phyloP scores from a whole-genome alignment of 2,329 filamentous ascomycete genomes.

The Aspergillus persii region DNA sequence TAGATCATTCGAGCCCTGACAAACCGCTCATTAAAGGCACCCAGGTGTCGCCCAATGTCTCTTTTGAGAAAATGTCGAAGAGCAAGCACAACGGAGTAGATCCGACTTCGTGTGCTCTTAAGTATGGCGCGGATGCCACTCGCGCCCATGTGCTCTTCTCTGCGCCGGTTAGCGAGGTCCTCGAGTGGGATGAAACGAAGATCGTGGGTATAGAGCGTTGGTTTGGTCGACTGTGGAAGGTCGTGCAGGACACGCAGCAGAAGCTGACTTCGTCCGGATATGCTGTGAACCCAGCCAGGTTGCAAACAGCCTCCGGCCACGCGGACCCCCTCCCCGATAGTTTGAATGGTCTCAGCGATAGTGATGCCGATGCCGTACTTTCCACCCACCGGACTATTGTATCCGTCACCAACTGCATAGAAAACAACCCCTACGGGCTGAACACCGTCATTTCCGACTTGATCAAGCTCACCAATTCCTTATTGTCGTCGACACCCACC shows the following conservation, averaged over 20 bases:
- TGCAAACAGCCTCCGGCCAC: constrained; percentile 18
- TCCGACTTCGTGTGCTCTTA: constrained; percentile 67
- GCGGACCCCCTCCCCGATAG: constrained; percentile 27
- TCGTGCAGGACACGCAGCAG: constrained; percentile 45
- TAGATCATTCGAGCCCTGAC: constrained; percentile 60
- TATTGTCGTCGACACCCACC: constrained; percentile 49
- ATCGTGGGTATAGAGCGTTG: constrained; percentile 80
- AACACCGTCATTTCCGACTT: constrained; percentile 83
- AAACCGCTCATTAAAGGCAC: constrained; percentile 63
- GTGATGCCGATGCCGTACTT: constrained; percentile 56
- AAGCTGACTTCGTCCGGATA: constrained; percentile 23
- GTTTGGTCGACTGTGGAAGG: constrained; percentile 66
- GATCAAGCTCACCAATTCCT: constrained; percentile 73
- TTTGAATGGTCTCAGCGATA: constrained; percentile 32
- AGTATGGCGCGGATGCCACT: constrained; percentile 79
- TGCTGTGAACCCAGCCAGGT: constrained; percentile 18
- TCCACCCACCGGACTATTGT: constrained; percentile 65
- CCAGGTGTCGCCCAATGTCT: constrained; percentile 58
- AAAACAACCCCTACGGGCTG: constrained; percentile 68
- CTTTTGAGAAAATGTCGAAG: constrained; percentile 92
- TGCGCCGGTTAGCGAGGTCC: constrained; percentile 75
- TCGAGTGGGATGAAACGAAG: constrained; percentile 84
- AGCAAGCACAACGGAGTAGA: constrained; percentile 92
- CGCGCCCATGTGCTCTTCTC: constrained; percentile 87
- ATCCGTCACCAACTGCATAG: constrained; percentile 66